Base-by-base conservation (phyloP, 2,329 filamentous ascomycete genomes). In the Trichoderma semiorbis region DNA sequence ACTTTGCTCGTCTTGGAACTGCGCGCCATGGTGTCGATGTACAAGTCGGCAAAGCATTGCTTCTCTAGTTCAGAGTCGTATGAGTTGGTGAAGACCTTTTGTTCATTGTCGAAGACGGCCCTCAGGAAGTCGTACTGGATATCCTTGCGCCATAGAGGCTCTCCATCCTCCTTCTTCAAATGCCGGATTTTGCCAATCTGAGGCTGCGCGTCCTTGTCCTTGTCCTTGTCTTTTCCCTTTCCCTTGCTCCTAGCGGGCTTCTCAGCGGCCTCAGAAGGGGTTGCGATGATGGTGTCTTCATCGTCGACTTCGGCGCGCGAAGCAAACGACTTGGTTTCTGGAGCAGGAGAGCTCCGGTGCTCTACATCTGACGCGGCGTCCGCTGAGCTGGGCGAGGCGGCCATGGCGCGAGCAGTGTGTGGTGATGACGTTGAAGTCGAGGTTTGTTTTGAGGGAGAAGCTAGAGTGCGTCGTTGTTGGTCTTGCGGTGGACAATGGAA, bases 1-100 rank as follows among this genome's bases (percentile, higher is more conserved):
- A 99, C 96, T 84, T 98, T 98, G 86, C 96, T 98, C 32, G 95
- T 98, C 86, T 99, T 99, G 86, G 94, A 98, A 84, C 96, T 99
- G 81, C 94, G 90, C 3, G 96, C 94, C 95, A 99, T 98, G 73
- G 96, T 95, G 82, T 98, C 96, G 78, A 99, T 95, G 83, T 99
- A 99, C 73, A 99, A 89, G 81, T 98, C 95, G 73, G 96, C 95
- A 80, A 99, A 99, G 75, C 89, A 92, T 78, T 92, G 90, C 78
- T 91, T 91, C 71, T 88, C 88, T 21, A 85, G 78, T 7, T 84
- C 81, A 3, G 85, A 80, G 76, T 97, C 94, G 81, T 95, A 97
- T 80, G 93, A 92, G 80, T 97, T 97, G 79, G 94, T 97, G 81
- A 99, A 99, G 78, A 94, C 94, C 74, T 84, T 84, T 67, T 84